These are phyloP conservation scores for Russula olivacea DNA, from an alignment of 768 basidiomycete genomes.

Conservation along the genomic window DNA sequence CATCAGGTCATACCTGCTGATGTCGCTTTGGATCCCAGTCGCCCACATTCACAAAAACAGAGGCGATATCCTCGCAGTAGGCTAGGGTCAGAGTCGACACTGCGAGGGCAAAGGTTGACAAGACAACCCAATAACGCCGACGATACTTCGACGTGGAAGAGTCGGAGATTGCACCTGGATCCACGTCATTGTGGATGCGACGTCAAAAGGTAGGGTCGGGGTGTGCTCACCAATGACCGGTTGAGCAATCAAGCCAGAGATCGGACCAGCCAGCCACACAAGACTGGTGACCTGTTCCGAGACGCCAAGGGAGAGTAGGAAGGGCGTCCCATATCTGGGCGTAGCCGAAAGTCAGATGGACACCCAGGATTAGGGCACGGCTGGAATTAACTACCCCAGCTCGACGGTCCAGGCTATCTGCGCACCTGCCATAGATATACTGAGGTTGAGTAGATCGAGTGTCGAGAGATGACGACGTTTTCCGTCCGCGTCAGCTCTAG, in stretches of 20 bases:
- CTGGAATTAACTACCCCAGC: slow-evolving; percentile 63
- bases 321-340: slow-evolving; percentile 89
- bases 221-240: slow-evolving; percentile 83
- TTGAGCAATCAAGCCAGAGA: slow-evolving; percentile 91
- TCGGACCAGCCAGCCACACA: slow-evolving; percentile 94
- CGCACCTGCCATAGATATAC: slow-evolving; percentile 89
- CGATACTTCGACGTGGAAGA: slow-evolving; percentile 87
- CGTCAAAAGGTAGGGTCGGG: neutral
- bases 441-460: slow-evolving; percentile 60
- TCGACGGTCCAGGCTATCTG: slow-evolving; percentile 97
- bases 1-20: slow-evolving; percentile 40
- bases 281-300: slow-evolving; percentile 88
- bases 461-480: slow-evolving; percentile 34
- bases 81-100: slow-evolving; percentile 75
- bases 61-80: slow-evolving; percentile 71
- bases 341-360: slow-evolving; percentile 10
- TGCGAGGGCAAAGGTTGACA: slow-evolving; percentile 78
- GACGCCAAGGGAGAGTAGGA: slow-evolving; percentile 72
- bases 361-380: neutral
- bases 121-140: slow-evolving; percentile 86
- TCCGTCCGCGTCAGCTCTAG: slow-evolving; percentile 32
- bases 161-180: slow-evolving; percentile 87
- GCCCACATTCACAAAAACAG: slow-evolving; percentile 72
- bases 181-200: neutral
- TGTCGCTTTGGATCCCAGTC: slow-evolving; percentile 81